Evolutionary conservation across 2,329 filamentous ascomycete genomes (phyloP).

Genomic region (Fonsecaea monophora): DNA sequence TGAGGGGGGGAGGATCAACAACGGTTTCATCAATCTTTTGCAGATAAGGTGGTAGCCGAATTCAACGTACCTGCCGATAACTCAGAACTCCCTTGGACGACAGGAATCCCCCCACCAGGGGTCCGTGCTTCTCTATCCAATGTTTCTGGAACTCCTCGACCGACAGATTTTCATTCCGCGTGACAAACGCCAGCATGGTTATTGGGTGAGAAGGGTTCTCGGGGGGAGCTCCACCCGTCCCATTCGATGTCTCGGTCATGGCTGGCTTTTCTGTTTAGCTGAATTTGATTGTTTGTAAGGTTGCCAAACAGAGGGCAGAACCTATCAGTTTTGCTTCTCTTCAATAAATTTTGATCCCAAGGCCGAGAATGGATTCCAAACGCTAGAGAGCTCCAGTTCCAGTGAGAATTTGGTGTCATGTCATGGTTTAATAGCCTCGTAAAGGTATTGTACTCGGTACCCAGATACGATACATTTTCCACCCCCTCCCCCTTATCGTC

Average conservation of each 20-base stretch:
- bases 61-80: conserved; percentile 14
- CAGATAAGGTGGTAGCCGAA: neutral
- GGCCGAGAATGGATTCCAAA: neutral
- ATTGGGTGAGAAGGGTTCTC: neutral
- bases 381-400: too few species aligned
- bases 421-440: conserved; percentile 6
- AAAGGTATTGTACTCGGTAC: neutral
- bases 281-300: neutral
- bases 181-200: conserved; percentile 6
- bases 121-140: conserved; percentile 15
- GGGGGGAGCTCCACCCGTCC: neutral
- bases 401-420: neutral
- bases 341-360: neutral
- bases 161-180: conserved; percentile 6
- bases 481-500: neutral
- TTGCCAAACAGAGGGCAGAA: neutral
- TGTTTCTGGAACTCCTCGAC: conserved; percentile 13
- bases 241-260: conserved; percentile 1
- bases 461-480: neutral
- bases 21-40: conserved; percentile 3
- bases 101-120: conserved; percentile 13
- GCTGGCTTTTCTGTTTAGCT: neutral
- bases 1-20: conserved; percentile 5
- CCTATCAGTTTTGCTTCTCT: neutral
- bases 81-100: neutral